A percentile compares a stretch with the other conserved stretches of the same genome.
These are phyloP conservation scores for Verbena officinalis DNA, from an alignment of 257 asterid genomes.

Conservation along the genomic window DNA sequence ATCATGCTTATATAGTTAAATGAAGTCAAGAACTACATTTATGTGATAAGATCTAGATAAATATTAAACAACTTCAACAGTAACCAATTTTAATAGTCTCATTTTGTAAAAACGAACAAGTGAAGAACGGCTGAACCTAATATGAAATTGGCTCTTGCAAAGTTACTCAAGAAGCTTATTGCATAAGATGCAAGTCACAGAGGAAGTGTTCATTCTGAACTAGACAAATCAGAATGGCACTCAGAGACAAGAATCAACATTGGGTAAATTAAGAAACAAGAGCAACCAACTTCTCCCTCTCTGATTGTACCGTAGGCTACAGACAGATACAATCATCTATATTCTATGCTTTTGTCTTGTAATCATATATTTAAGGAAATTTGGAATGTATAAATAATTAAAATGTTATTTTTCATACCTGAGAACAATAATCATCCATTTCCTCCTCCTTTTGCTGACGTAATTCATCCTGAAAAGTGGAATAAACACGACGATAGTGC, in stretches of 20 bases:
- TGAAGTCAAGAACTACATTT: not conserved
- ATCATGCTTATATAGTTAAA: not conserved
- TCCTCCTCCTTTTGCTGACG: conserved; percentile 95
- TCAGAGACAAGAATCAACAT: conserved; percentile 8
- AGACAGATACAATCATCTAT: conserved; percentile 8
- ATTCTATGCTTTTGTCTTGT: not conserved
- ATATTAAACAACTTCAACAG: not conserved
- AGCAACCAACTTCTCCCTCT: conserved; percentile 11
- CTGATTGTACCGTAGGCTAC: not conserved
- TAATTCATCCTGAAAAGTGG: conserved; percentile 67
- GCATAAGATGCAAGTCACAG: not conserved
- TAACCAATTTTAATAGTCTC: conserved; percentile 15
- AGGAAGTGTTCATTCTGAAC: not conserved
- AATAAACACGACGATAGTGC: conserved; percentile 29
- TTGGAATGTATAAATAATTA: conserved; percentile 10
- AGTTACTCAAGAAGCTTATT: not conserved
- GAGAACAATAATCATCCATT: conserved; percentile 98
- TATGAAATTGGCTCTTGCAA: conserved; percentile 9
- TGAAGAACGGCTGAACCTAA: no score
- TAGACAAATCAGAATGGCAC: not conserved
- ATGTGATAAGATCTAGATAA: not conserved
- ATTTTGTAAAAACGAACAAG: not conserved
- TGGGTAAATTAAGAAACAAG: conserved; percentile 6
- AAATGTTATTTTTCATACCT: conserved; percentile 52
- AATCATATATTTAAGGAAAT: conserved; percentile 6